Evolutionary conservation across 129 eudicot species (phyloP), one percentile per base, ranked within the genome.

Genomic region (Flaveria robusta): DNA sequence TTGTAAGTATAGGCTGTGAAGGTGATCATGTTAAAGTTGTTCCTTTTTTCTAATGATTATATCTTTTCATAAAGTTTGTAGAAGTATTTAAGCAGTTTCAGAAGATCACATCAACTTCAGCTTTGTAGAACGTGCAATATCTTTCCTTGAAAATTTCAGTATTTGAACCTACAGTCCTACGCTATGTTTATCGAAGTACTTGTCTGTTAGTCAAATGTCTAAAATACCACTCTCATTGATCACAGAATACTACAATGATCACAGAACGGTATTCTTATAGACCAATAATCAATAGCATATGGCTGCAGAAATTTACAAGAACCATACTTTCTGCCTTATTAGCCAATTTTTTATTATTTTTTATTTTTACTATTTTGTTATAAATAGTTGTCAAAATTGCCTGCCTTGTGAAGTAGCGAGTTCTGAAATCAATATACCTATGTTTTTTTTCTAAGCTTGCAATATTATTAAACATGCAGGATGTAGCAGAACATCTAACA

Each of bases 401-500:
- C 42, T 46, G 76, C 71, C 23, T 3, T 66, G 13, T 50, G 9
- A 16, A 7, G 16, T 6, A 31, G 52, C 5, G 13, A 19, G 46
- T 16, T 24, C 43, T 20, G 27, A 13, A 55, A 54, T 26, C 34
- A 68, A 42, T 55, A 18, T 6, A 26, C 11, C 16, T 23, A 46
- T 51, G 24, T 46, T 47, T 68, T 7, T 74, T 52, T 26, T 26
- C 41, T 59, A 56, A 59, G 76, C 59, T 62, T 24, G 76, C 11
- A 11, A 18, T 69, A 46, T 72, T 68, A 19, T 55, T 45, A 24
- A 29, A 26, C 47, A 16, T 82, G 82, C 86, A 91, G 99, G 99
- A 95, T 65, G 86, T 95, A 81, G 96, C 94, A 3, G 97, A 95
- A 79, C 99, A 89, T 83, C 87, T 95, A 85, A 91, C 96, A 46